Conservation (phyloP, 441 rosid genomes). For the Mallotus repandus region DNA sequence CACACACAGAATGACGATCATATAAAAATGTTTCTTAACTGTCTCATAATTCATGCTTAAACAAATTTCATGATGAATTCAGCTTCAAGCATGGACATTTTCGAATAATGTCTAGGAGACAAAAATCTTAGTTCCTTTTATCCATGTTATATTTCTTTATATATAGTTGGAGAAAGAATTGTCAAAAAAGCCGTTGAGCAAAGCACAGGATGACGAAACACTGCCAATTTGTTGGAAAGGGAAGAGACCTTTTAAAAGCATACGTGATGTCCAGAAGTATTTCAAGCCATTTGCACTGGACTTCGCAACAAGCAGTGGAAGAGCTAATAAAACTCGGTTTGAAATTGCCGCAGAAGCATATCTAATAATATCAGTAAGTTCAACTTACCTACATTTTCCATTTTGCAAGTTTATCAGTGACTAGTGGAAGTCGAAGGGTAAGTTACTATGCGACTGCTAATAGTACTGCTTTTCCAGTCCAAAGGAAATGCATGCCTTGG, state of each 20-base stretch:
- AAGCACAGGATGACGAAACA: constrained; percentile 66
- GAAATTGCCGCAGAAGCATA: constrained; percentile 74
- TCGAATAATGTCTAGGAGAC: background rate
- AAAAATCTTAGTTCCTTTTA: background rate
- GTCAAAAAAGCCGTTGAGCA: constrained; percentile 51
- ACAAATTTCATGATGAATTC: background rate
- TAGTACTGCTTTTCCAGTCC: constrained; percentile 33
- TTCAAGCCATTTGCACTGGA: constrained; percentile 69
- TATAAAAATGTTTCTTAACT: background rate
- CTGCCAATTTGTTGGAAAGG: constrained; percentile 96
- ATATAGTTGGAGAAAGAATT: constrained; percentile 57
- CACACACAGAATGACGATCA: background rate
- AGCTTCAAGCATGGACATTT: background rate
- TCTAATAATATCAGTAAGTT: constrained; percentile 79
- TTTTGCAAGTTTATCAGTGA: no score
- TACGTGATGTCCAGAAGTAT: constrained; percentile 65
- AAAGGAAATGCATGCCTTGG: constrained; percentile 90
- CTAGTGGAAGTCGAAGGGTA: no score
- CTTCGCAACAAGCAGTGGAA: constrained; percentile 49
- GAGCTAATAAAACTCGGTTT: constrained; percentile 46
- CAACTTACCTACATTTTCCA: background rate
- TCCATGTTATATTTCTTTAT: constrained; percentile 9
- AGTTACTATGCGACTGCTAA: background rate
- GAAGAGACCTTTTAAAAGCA: constrained; percentile 60
- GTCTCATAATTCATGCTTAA: constrained; percentile 1